These are phyloP conservation scores for Psilocybe azurescens DNA, from an alignment of 768 basidiomycete genomes.

Conservation along the genomic window DNA sequence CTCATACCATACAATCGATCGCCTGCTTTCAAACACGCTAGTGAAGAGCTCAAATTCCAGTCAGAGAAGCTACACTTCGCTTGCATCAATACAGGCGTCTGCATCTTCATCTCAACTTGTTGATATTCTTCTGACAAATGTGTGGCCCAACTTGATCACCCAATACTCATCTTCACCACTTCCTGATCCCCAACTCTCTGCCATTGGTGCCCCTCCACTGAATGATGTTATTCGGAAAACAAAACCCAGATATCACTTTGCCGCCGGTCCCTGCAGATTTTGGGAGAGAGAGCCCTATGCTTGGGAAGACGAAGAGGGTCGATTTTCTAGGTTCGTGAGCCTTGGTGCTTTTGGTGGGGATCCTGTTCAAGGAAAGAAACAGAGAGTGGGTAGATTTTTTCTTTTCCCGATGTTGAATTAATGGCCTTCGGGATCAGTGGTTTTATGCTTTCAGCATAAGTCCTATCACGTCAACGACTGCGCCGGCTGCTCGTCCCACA, in stretches of 20 bases:
- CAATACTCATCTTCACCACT: constrained; percentile 61
- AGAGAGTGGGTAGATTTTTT: constrained; percentile 61
- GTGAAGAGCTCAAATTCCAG: constrained; percentile 47
- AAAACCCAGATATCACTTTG: constrained; percentile 90
- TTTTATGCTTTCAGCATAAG: constrained; percentile 95
- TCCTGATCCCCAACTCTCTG: constrained; percentile 49
- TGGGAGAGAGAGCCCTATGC: constrained; percentile 96
- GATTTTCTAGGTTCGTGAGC: constrained; percentile 82
- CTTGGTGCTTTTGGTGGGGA: constrained; percentile 87
- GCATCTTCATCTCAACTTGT: constrained; percentile 67
- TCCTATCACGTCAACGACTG: constrained; percentile 48
- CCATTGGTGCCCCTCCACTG: constrained; percentile 57
- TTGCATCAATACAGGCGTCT: constrained; percentile 70
- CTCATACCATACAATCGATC: constrained; percentile 69
- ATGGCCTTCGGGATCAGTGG: constrained; percentile 60
- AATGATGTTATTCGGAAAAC: constrained; percentile 68
- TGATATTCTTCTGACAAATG: constrained; percentile 84
- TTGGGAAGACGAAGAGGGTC: constrained; percentile 75
- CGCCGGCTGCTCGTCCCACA: constrained; percentile 49
- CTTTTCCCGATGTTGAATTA: not conserved
- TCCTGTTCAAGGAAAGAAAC: constrained; percentile 71
- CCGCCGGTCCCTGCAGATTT: constrained; percentile 72
- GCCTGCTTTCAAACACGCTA: constrained; percentile 73
- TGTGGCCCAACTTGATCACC: constrained; percentile 73
- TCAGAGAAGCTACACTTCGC: constrained; percentile 60